A percentile compares a stretch with the other conserved stretches of the same genome.
Evolutionary conservation across 225 moss, liverwort and hornwort genomes (phyloP).

Genomic region (Bryoerythrophyllum caledonicum): DNA sequence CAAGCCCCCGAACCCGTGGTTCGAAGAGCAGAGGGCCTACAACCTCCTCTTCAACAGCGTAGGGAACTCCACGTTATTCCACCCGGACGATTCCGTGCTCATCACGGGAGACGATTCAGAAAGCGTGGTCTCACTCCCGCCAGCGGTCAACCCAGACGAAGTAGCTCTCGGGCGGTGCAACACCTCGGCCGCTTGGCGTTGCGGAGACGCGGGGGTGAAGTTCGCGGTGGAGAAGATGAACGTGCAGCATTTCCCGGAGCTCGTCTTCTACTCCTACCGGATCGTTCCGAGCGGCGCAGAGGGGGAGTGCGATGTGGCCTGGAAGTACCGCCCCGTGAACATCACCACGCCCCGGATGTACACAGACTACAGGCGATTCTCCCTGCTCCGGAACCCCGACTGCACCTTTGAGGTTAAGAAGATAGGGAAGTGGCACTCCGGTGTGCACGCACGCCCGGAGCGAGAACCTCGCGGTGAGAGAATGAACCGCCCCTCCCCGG

Average conservation of each 20-base stretch:
- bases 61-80: conserved; percentile 54
- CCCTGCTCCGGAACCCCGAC: conserved; percentile 32
- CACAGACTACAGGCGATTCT: conserved; percentile 72
- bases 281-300: conserved; percentile 49
- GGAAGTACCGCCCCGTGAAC: conserved; percentile 74
- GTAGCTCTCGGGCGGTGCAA: conserved; percentile 34
- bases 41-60: conserved; percentile 42
- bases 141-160: conserved; percentile 38
- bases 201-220: conserved; percentile 59
- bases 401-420: conserved; percentile 61
- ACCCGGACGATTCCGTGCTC: conserved; percentile 73
- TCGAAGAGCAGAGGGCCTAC: conserved; percentile 48
- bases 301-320: conserved; percentile 72
- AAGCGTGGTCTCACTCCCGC: conserved; percentile 27
- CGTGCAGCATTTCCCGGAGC: conserved; percentile 52
- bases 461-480: conserved; percentile 8
- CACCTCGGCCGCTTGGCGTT: conserved; percentile 38
- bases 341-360: conserved; percentile 73
- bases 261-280: conserved; percentile 66
- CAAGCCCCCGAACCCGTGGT: conserved; percentile 80
- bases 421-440: conserved; percentile 86
- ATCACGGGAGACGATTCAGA: conserved; percentile 75
- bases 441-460: conserved; percentile 60
- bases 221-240: conserved; percentile 70
- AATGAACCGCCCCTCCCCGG: conserved; percentile 19